phyloP scores from a whole-genome alignment of 148 eudicot species.

The Cornus kousa region DNA sequence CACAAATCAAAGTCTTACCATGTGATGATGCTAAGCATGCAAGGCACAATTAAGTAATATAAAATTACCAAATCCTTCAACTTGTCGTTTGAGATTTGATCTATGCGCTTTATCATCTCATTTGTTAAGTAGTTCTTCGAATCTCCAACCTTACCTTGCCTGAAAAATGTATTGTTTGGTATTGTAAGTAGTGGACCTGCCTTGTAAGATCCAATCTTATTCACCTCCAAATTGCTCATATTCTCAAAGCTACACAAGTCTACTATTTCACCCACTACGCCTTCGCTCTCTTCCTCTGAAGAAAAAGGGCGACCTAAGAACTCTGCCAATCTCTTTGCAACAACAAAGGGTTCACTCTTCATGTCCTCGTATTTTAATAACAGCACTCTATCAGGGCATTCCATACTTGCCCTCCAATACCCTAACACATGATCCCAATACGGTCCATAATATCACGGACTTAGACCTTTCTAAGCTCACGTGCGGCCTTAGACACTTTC shows the following conservation, averaged over 20 bases:
- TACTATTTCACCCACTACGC: not conserved
- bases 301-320: conserved; percentile 25
- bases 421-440: conserved; percentile 32
- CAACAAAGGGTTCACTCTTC: not conserved
- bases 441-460: too few relatives aligned
- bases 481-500: too few relatives aligned
- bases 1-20: too few relatives aligned
- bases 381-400: conserved; percentile 1
- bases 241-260: not conserved
- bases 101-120: conserved; percentile 1
- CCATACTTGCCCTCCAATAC: conserved; percentile 19
- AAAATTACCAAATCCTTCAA: conserved; percentile 13
- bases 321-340: conserved; percentile 13
- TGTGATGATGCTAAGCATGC: too few relatives aligned
- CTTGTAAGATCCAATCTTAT: not conserved
- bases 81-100: conserved; percentile 1
- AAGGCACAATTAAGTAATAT: not conserved
- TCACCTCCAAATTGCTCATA: not conserved
- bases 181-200: not conserved
- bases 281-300: conserved; percentile 12
- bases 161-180: not conserved
- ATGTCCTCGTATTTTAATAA: conserved; percentile 19
- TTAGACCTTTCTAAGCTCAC: too few relatives aligned
- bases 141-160: conserved; percentile 24
- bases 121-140: conserved; percentile 15